phyloP scores from a whole-genome alignment of 257 asterid genomes.

The Rubia yunnanensis region DNA sequence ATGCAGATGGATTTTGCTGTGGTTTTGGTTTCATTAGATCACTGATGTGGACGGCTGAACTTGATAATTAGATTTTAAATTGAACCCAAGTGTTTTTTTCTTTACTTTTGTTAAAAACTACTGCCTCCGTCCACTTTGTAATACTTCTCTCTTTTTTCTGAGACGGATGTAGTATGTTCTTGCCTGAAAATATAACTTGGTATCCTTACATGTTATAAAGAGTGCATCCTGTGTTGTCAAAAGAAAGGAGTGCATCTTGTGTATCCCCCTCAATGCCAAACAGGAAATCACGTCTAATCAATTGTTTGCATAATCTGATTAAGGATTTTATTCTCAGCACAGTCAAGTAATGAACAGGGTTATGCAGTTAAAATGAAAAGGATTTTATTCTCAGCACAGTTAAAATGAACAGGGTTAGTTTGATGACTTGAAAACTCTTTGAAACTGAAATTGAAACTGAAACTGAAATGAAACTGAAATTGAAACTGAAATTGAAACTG shows the following conservation, averaged over 20 bases:
- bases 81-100: not conserved
- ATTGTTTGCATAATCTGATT: not conserved
- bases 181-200: not conserved
- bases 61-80: not conserved
- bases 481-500: too few species aligned
- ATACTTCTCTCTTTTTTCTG: not conserved
- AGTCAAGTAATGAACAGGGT: not conserved
- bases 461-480: too few species aligned
- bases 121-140: not conserved
- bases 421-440: too few species aligned
- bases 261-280: too few species aligned
- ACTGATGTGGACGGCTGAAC: not conserved
- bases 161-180: not conserved
- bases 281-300: not conserved
- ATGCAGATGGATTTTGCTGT: too few species aligned
- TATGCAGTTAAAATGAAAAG: too few species aligned
- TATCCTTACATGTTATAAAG: not conserved
- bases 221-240: not conserved
- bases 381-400: too few species aligned
- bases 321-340: not conserved
- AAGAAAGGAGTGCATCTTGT: too few species aligned
- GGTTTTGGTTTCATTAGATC: not conserved
- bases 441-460: too few species aligned
- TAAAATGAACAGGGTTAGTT: too few species aligned
- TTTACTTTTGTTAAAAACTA: not conserved